Evolutionary conservation across 2,329 filamentous ascomycete genomes (phyloP), one percentile per base, ranked within the genome.

Genomic region (Fusarium burgessii): DNA sequence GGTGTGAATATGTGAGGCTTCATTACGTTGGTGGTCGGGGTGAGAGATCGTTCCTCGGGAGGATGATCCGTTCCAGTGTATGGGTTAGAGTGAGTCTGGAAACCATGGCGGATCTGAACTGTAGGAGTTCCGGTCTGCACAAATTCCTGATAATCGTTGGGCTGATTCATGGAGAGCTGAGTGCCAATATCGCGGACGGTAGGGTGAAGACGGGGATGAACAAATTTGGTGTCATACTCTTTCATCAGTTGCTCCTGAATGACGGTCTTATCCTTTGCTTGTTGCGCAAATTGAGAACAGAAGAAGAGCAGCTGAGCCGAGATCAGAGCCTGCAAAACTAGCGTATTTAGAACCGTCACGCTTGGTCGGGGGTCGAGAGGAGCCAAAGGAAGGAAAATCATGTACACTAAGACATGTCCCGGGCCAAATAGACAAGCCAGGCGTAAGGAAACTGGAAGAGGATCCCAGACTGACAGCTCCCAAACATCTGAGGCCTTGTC

Each of bases 181-280:
- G 92, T 96, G 9, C 90, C 92, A 3, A 95, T 94, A 89, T 90
- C 87, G 58, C 88, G 83, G 71, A 97, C 93, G 8, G 92, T 85
- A 11, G 92, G 93, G 74, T 97, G 93, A n/a, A 97, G 88, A 14
- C 91, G 88, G 4, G 96, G 96, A 77, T 97, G 94, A 2, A 99
- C 96, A 77, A 92, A 98, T 83, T 99, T 99, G 74, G 90, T 93
- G 78, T 98, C 94, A 78, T 99, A 99, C 82, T 99, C 96, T 78
- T 94, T 91, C 82, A 98, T 87, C 8, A 98, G 95, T 81, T 98
- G 93, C 74, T 92, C 94, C 74, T 97, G 94, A 63, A 99, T 92
- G 49, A 98, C 87, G 4, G 90, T 87, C 4, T 89, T 89, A 80
- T 99, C 96, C 78, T 94, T 97, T 66, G 89, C 89, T 79, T 98